Evolutionary conservation across 2,329 filamentous ascomycete species (phyloP).

Genomic region (Cladosporium sp.): DNA sequence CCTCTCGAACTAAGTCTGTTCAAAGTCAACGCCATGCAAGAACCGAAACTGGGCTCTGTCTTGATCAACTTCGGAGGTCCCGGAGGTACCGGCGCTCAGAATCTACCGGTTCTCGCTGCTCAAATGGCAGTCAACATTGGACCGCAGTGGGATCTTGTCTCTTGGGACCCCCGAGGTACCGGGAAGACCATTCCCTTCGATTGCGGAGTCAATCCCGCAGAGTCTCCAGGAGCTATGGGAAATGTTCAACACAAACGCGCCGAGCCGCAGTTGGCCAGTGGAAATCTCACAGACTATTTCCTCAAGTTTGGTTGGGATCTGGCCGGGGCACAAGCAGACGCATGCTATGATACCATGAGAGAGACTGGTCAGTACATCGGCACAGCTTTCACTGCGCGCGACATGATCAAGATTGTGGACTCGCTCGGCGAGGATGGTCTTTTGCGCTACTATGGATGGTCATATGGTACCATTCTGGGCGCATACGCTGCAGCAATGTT

Average conservation of each 20-base stretch:
- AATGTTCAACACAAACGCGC: background rate
- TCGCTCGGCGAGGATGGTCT: constrained; percentile 45
- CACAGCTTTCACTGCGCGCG: constrained; percentile 47
- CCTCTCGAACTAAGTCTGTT: constrained; percentile 23
- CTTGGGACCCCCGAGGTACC: constrained; percentile 20
- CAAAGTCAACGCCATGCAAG: constrained; percentile 22
- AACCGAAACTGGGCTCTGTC: constrained; percentile 26
- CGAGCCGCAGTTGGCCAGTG: background rate
- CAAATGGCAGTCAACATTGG: constrained; percentile 20
- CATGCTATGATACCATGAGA: constrained; percentile 21
- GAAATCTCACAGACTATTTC: background rate
- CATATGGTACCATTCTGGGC: constrained; percentile 49
- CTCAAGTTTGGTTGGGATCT: constrained; percentile 8
- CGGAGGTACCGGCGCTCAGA: constrained; percentile 20
- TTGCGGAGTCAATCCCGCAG: constrained; percentile 20
- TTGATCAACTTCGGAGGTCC: constrained; percentile 32
- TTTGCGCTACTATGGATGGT: constrained; percentile 37
- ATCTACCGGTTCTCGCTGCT: constrained; percentile 11
- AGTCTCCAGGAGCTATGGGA: background rate
- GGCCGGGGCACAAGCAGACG: constrained; percentile 14
- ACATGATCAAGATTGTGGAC: constrained; percentile 49
- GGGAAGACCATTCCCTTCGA: constrained; percentile 24
- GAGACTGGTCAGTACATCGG: constrained; percentile 42
- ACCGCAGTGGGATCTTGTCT: constrained; percentile 24
- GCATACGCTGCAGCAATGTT: constrained; percentile 41